Percentiles rank a stretch among this genome's conserved stretches.
These are phyloP conservation scores for Pichia nakasei DNA, from an alignment of 805 yeast species.

Conservation along the genomic window DNA sequence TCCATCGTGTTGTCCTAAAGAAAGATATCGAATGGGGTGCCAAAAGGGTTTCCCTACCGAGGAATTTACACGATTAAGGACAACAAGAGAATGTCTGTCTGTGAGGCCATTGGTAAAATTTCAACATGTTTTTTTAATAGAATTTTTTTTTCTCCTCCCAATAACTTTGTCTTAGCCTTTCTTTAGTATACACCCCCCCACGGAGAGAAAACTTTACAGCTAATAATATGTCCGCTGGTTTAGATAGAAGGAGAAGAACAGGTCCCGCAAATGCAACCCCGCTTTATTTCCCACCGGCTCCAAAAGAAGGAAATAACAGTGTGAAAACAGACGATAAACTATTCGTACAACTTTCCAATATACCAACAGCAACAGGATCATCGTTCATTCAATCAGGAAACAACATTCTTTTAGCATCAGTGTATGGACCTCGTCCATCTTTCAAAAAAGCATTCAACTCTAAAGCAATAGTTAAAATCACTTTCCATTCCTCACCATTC, in stretches of 20 bases:
- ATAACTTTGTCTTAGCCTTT: no score
- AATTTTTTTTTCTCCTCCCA: no score
- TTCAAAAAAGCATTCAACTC: slow-evolving; percentile 26
- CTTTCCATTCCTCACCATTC: slow-evolving; percentile 12
- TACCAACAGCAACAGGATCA: slow-evolving; percentile 61
- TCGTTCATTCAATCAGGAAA: slow-evolving; percentile 64
- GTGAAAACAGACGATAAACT: slow-evolving; percentile 19
- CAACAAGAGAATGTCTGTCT: no score
- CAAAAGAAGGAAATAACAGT: slow-evolving; percentile 1
- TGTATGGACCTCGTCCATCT: slow-evolving; percentile 84
- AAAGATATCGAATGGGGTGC: no score
- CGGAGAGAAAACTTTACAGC: no score
- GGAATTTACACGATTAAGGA: no score
- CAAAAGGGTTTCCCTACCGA: no score
- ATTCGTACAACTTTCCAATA: slow-evolving; percentile 52
- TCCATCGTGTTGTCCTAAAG: no score
- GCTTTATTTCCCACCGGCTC: slow-evolving; percentile 28
- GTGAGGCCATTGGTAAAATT: no score
- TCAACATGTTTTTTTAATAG: no score
- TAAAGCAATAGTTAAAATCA: slow-evolving; percentile 22
- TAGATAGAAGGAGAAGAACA: slow-evolving; percentile 75
- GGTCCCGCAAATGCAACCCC: slow-evolving; percentile 70
- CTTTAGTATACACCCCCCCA: no score
- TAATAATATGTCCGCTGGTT: not conserved
- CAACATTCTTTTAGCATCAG: slow-evolving; percentile 55